Evolutionary conservation across 1,284 basidiomycete genomes (phyloP), one percentile per base, ranked within the genome.

Genomic region (Sporisorium reilianum): DNA sequence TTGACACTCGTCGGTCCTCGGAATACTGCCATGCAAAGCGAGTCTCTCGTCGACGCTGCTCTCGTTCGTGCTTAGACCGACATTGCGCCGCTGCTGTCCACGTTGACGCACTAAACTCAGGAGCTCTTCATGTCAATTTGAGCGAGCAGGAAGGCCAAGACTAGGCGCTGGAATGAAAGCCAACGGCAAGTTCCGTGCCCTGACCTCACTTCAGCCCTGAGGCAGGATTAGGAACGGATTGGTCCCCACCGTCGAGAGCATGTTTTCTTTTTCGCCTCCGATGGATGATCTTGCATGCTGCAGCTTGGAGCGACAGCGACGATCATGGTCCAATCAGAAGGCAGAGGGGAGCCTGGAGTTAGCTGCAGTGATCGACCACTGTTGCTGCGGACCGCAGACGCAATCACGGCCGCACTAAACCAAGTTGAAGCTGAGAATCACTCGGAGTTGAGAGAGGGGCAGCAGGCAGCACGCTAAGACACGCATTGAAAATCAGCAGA

Each of bases 351-450:
- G 26, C 26, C 6, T 22, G 30, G n/a, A 59, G 55, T 51, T 48
- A 52, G 60, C 66, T 63, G 66, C 66, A 68, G 60, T 59, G 55
- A 55, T 68, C 66, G 66, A 68, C 60, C 48, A 22, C 25, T 9
- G 30, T 36, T 52, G 53, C 54, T 65, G 57, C 64, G 57, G 54
- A 60, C 42, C 46, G 44, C 44, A 30, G 26, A 45, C 26, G 26
- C 20, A 56, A 32, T 28, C n/a, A 32, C 40, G 40, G 40, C 40
- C n/a, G 10, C 20, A 9, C 20, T 8, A 28, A 5, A 11, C 9
- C 26, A 18, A 22, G 45, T 18, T 38, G 38, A 50, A 42, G 40
- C 40, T 9, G 38, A 45, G 25, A 38, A 5, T 38, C 32, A 3
- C 18, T 18, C 12, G 22, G 38, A 44, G 28, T 22, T 26, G 14